Evolutionary conservation across 345 rosid species (phyloP).

Genomic region (Cardamine resedifolia): DNA sequence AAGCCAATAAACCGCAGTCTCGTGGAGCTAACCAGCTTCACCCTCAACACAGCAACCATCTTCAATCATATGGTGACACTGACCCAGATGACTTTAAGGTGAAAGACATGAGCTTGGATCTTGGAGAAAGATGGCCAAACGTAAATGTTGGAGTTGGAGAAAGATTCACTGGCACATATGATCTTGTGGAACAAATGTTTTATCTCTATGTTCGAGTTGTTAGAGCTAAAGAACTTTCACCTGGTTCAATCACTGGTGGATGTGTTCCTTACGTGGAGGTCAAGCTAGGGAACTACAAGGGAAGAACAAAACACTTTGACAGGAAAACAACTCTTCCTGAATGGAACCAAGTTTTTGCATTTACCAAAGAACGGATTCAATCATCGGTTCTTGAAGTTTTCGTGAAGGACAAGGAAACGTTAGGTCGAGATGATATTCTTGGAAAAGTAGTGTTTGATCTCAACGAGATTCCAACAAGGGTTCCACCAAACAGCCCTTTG

Average conservation of each 20-base stretch:
- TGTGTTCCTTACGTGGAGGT: conserved; percentile 91
- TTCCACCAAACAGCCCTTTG: conserved; percentile 91
- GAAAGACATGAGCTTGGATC: conserved; percentile 66
- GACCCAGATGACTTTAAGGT: conserved; percentile 56
- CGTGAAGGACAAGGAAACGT: conserved; percentile 69
- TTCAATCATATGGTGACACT: conserved; percentile 22
- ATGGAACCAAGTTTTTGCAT: conserved; percentile 93
- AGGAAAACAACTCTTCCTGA: conserved; percentile 75
- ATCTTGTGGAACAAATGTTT: conserved; percentile 82
- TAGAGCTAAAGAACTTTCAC: conserved; percentile 76
- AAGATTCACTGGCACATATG: conserved; percentile 61
- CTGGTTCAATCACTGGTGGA: conserved; percentile 58
- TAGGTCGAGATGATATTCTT: conserved; percentile 72
- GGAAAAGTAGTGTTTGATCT: conserved; percentile 76
- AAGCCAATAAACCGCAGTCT: conserved; percentile 7
- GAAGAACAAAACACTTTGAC: conserved; percentile 74
- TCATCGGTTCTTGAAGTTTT: conserved; percentile 71
- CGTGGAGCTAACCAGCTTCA: conserved; percentile 33
- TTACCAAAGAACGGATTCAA: conserved; percentile 81
- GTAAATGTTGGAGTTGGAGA: conserved; percentile 54
- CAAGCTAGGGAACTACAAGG: conserved; percentile 88
- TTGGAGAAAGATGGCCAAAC: conserved; percentile 73
- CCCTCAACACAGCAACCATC: conserved; percentile 22
- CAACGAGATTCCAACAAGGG: conserved; percentile 84
- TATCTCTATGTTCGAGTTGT: conserved; percentile 75